Conservation (phyloP, 2,329 filamentous ascomycete genomes). For the Annulohypoxylon truncatum region DNA sequence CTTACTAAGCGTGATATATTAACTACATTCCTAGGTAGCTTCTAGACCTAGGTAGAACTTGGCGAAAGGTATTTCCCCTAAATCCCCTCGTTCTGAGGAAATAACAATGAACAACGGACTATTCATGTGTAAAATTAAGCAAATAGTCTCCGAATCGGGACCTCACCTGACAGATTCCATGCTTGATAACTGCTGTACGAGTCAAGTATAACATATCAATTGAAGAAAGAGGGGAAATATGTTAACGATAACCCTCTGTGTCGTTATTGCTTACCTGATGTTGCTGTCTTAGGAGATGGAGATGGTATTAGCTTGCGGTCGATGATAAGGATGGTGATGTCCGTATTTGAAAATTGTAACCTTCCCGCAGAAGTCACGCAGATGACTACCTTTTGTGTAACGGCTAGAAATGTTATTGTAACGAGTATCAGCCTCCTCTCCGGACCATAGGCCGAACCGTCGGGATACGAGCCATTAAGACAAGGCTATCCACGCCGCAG, state of each 20-base stretch:
- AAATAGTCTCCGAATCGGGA: not conserved
- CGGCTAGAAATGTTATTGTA: constrained; percentile 29
- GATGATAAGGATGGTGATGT: constrained; percentile 32
- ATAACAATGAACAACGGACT: not conserved
- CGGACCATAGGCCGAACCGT: constrained; percentile 21
- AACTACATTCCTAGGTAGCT: constrained; percentile 1
- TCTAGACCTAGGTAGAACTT: not conserved
- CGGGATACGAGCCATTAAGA: constrained; percentile 24
- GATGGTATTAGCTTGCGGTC: constrained; percentile 23
- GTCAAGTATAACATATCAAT: not conserved
- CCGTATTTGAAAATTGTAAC: constrained; percentile 30
- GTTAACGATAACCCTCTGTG: constrained; percentile 11
- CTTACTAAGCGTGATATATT: constrained; percentile 36
- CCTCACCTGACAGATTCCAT: constrained; percentile 10
- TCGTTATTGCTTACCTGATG: constrained; percentile 26
- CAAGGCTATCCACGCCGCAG: constrained; percentile 33
- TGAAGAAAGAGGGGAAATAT: constrained; percentile 3
- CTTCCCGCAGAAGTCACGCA: constrained; percentile 31
- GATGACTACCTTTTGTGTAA: constrained; percentile 36
- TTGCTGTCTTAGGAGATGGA: not conserved
- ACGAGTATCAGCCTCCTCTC: constrained; percentile 33
- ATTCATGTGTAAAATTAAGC: not conserved
- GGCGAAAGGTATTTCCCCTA: not conserved
- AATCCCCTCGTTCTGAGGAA: not conserved
- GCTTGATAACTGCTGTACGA: constrained; percentile 4